These are phyloP conservation scores for Helichrysum umbraculigerum DNA, from an alignment of 129 eudicot genomes.

Conservation along the genomic window DNA sequence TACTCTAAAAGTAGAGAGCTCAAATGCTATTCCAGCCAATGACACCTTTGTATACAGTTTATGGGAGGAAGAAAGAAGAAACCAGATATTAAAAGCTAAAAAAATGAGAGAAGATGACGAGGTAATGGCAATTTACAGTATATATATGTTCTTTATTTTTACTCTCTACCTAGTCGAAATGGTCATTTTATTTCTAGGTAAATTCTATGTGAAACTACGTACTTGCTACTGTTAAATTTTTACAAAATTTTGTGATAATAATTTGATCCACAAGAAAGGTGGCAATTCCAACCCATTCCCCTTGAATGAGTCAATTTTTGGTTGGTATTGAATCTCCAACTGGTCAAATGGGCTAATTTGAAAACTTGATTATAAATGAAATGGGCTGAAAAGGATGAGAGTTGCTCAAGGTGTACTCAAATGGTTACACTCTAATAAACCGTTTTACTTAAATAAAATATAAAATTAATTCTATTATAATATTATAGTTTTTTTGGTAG, in stretches of 20 bases:
- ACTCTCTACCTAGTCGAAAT: neutral
- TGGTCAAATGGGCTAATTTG: too few species aligned
- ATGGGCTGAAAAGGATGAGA: neutral
- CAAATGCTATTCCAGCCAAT: constrained; percentile 28
- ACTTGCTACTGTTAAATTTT: neutral
- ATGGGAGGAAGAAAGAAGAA: constrained; percentile 79
- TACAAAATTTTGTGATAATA: neutral
- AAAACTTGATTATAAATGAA: too few species aligned
- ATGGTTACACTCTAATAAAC: constrained; percentile 6
- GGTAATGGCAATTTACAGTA: constrained; percentile 35
- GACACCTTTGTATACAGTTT: constrained; percentile 58
- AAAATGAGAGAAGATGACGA: constrained; percentile 81
- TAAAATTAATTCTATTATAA: neutral
- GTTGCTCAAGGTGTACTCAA: neutral
- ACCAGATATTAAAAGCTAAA: constrained; percentile 40
- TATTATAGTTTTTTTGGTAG: neutral
- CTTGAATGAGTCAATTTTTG: neutral
- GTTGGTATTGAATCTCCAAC: neutral
- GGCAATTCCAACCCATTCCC: neutral
- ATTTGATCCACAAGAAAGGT: constrained; percentile 3
- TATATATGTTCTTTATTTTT: neutral
- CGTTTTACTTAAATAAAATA: neutral
- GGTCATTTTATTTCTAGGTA: neutral
- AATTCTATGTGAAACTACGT: constrained; percentile 14
- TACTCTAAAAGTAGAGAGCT: constrained; percentile 32